Base-by-base conservation (phyloP, 129 eudicot species). In the Apium graveolens region DNA sequence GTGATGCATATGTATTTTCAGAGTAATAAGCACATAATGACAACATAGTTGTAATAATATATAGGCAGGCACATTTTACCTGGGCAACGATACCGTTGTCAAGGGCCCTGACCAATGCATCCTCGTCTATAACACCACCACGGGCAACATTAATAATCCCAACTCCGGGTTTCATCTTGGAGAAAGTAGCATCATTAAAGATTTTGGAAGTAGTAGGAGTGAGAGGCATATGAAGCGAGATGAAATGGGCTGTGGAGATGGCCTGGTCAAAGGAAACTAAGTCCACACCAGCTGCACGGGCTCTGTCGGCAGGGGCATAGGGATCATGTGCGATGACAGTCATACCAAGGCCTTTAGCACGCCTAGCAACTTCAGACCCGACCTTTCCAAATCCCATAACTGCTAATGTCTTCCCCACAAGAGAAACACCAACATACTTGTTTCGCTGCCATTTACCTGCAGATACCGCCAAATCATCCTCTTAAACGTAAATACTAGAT, bases 271-370 rank as follows among this genome's bases (percentile, higher is more conserved):
- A 89, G 5, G 90, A 80, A 63, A 91, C 89, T 74, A 91, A 72
- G 3, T 91, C 94, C 48, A 91, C 97, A 34, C 97, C 97, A 68
- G 82, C 72, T 6, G 97, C 92, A 43, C 92, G 93, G 4, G 97
- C 94, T 83, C 92, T 84, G 66, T 91, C 92, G 9, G 89, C 93
- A 31, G 97, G 93, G 34, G 97, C 89, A 82, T 91, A 91, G 7
- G 97, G 97, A 46, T 91, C 97, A 55, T 91, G 97, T 14, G 97
- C 92, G 76, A 91, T 84, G 0, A 91, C 93, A 80, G 86, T 89
- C 97, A 91, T 89, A 20, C 97, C 97, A 6, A 91, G 97, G 73
- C 97, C 97, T 81, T 91, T 91, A 1, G 94, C 97, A 65, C 97
- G 89, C 73, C 97, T 86, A n/a, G 97, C 97, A 26, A 91, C 93